phyloP scores from a whole-genome alignment of 1,284 basidiomycete species.

The Moesziomyces sp. region DNA sequence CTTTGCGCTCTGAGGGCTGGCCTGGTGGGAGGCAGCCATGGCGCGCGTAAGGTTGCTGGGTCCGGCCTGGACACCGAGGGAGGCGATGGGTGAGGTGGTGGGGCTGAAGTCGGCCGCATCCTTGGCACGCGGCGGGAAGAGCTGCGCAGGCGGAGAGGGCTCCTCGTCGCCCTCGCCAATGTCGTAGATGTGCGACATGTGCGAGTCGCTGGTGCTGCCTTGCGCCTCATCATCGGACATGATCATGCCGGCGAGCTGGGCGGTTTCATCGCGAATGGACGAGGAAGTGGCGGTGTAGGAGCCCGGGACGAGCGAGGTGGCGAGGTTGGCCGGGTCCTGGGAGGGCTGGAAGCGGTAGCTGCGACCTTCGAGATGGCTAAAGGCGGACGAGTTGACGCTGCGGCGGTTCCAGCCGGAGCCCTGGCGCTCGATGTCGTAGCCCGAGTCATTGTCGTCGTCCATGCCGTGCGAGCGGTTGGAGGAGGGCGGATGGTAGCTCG shows the following conservation, averaged over 20 bases:
- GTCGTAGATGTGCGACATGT: conserved; percentile 45
- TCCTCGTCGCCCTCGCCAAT: conserved; percentile 40
- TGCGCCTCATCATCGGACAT: conserved; percentile 53
- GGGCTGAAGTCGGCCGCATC: conserved; percentile 19
- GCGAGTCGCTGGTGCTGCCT: conserved; percentile 28
- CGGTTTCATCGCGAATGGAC: conserved; percentile 62
- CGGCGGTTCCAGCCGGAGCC: conserved; percentile 22
- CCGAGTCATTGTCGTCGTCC: conserved; percentile 31
- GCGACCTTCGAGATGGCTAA: conserved; percentile 61
- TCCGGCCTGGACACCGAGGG: conserved; percentile 33
- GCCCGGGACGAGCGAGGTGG: conserved; percentile 34
- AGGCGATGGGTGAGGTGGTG: conserved; percentile 35
- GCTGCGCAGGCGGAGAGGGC: conserved; percentile 15
- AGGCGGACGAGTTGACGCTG: conserved; percentile 47
- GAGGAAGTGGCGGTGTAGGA: conserved; percentile 62
- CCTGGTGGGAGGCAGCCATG: conserved; percentile 28
- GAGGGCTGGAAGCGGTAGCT: conserved; percentile 54
- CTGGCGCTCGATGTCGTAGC: conserved; percentile 45
- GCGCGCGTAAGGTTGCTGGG: conserved; percentile 48
- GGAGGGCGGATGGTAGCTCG: conserved; percentile 31
- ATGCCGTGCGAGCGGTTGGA: conserved; percentile 8
- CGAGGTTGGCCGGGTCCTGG: conserved; percentile 26
- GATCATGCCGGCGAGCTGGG: conserved; percentile 62
- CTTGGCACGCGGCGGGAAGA: conserved; percentile 27
- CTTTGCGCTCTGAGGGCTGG: conserved; percentile 35